Percentiles rank a stretch among this genome's conserved stretches.
These are phyloP conservation scores for Phytopythium litorale DNA, from an alignment of 352 stramenopile genomes.

Conservation along the genomic window DNA sequence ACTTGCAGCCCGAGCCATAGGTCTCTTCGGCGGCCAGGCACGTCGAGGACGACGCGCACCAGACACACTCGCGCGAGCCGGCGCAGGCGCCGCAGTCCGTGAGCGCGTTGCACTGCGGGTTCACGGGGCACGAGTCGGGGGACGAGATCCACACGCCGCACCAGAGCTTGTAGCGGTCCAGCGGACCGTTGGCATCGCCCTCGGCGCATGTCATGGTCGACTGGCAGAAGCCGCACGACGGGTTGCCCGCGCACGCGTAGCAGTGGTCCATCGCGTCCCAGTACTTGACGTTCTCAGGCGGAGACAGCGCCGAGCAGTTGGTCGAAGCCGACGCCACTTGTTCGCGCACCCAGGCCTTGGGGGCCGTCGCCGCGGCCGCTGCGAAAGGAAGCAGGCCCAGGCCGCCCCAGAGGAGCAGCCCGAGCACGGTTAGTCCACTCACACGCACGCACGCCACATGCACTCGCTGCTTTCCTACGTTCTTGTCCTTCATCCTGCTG, in stretches of 20 bases:
- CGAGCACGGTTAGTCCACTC: slow-evolving; percentile 7
- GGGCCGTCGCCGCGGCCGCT: slow-evolving; percentile 13
- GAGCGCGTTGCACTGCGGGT: slow-evolving; percentile 47
- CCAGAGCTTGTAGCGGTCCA: slow-evolving; percentile 24
- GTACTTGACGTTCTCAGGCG: slow-evolving; percentile 42
- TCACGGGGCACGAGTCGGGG: slow-evolving; percentile 61
- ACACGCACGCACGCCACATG: slow-evolving; percentile 8
- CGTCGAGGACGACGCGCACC: slow-evolving; percentile 81
- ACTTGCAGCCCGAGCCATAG: slow-evolving; percentile 74
- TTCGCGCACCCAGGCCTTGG: slow-evolving; percentile 23
- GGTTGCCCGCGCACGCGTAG: slow-evolving; percentile 51
- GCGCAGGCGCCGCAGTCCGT: slow-evolving; percentile 67
- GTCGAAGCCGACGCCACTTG: slow-evolving; percentile 8
- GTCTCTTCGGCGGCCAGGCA: slow-evolving; percentile 88
- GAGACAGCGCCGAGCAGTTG: slow-evolving; percentile 56
- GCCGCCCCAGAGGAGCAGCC: slow-evolving; percentile 12
- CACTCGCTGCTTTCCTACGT: slow-evolving; percentile 9
- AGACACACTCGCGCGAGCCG: slow-evolving; percentile 67
- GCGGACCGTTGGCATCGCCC: slow-evolving; percentile 55
- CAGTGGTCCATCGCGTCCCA: slow-evolving; percentile 73
- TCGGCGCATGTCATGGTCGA: slow-evolving; percentile 87
- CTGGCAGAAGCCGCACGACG: slow-evolving; percentile 87
- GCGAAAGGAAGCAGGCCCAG: slow-evolving; percentile 16
- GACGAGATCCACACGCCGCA: slow-evolving; percentile 66
- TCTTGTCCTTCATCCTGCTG: background rate